Conservation (phyloP, 208 protist genomes). For the Trypanosoma mega region DNA sequence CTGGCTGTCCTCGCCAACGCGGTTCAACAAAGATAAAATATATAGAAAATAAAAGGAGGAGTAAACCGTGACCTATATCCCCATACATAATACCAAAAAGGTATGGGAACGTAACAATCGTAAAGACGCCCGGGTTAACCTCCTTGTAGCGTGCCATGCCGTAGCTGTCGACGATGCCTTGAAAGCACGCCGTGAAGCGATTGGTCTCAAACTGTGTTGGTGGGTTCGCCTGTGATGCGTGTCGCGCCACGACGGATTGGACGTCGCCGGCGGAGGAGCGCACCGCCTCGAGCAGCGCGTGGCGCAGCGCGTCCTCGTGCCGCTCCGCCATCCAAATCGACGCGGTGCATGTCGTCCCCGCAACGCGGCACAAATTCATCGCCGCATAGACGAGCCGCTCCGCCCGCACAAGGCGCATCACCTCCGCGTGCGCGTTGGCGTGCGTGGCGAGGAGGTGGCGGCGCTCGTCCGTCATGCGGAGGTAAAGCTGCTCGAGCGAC, state of each 20-base stretch:
- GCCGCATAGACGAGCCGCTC: slow-evolving; percentile 48
- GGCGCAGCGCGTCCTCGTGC: slow-evolving; percentile 49
- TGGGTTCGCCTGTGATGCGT: slow-evolving; percentile 76
- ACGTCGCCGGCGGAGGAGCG: slow-evolving; percentile 63
- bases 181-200: slow-evolving; percentile 95
- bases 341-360: slow-evolving; percentile 85
- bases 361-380: slow-evolving; percentile 95
- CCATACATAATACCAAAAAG: slow-evolving; percentile 99
- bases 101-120: slow-evolving; percentile 99
- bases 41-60: slow-evolving; percentile 84
- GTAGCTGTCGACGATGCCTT: slow-evolving; percentile 98
- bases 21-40: slow-evolving; percentile 87
- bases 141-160: slow-evolving; percentile 94
- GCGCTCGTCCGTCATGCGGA: slow-evolving; percentile 35
- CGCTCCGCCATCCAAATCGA: slow-evolving; percentile 88
- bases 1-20: slow-evolving; percentile 41
- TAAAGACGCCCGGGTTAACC: slow-evolving; percentile 94
- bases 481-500: slow-evolving; percentile 12
- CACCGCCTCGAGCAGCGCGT: slow-evolving; percentile 49
- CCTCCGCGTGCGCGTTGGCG: slow-evolving; percentile 42
- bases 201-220: slow-evolving; percentile 97
- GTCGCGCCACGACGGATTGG: slow-evolving; percentile 81
- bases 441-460: slow-evolving; percentile 37
- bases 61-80: slow-evolving; percentile 98
- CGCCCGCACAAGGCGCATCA: slow-evolving; percentile 45